phyloP scores from a whole-genome alignment of 23 red algal genomes.

The Porphyridium purpureum region DNA sequence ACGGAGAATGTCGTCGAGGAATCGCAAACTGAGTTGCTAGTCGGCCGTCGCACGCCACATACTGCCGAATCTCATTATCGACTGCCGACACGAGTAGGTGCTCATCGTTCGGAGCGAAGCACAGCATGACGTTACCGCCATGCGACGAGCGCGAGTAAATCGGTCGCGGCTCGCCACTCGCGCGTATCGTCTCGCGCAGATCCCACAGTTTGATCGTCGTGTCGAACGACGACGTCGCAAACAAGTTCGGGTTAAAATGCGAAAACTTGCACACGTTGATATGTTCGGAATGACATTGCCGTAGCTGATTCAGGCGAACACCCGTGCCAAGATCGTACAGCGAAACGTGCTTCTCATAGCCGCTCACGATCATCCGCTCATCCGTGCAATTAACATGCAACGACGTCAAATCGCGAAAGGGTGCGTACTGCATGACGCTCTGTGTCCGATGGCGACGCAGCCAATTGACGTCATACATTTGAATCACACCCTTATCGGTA shows the following conservation, averaged over 20 bases:
- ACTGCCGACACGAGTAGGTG: constrained; percentile 72
- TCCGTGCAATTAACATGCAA: constrained; percentile 58
- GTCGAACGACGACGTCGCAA: constrained; percentile 85
- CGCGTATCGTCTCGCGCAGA: constrained; percentile 21
- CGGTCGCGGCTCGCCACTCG: not conserved
- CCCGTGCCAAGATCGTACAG: constrained; percentile 60
- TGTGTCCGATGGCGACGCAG: constrained; percentile 8
- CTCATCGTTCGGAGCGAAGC: constrained; percentile 87
- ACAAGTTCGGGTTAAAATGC: constrained; percentile 47
- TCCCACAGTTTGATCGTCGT: constrained; percentile 79
- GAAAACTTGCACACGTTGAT: constrained; percentile 94
- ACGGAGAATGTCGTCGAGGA: constrained; percentile 5
- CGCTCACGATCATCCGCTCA: constrained; percentile 44
- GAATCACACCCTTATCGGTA: constrained; percentile 47
- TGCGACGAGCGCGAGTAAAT: not conserved
- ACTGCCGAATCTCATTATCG: constrained; percentile 91
- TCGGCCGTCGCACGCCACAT: constrained; percentile 40
- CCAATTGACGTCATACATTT: constrained; percentile 58
- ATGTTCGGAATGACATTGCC: constrained; percentile 39
- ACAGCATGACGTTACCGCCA: constrained; percentile 51
- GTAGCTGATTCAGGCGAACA: constrained; percentile 21
- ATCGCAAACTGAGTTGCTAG: constrained; percentile 38
- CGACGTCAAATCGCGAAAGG: constrained; percentile 65
- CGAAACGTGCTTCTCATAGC: constrained; percentile 34
- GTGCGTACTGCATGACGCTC: constrained; percentile 8